A percentile compares a stretch with the other conserved stretches of the same genome.
Conservation (phyloP, 2,329 filamentous ascomycete genomes). For the Aspergillus sojae region DNA sequence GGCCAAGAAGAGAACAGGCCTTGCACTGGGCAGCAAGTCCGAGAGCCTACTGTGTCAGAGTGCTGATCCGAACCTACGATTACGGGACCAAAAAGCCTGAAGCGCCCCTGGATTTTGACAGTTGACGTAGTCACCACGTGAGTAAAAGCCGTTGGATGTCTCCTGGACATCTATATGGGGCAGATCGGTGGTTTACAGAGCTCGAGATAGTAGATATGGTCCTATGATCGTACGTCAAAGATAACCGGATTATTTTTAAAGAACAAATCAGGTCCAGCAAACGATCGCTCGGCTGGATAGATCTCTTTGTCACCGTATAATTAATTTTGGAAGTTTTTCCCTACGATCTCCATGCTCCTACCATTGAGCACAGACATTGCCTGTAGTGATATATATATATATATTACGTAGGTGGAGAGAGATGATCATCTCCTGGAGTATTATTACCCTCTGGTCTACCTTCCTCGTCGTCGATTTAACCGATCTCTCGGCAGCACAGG, state of each 20-base stretch:
- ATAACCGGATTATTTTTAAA: not conserved
- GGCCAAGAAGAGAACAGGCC: not conserved
- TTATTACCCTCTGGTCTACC: not conserved
- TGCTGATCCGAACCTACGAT: not conserved
- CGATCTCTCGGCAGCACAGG: not conserved
- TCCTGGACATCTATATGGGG: not conserved
- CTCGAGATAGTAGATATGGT: not conserved
- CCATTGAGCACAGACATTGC: not conserved
- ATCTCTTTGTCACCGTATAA: not conserved
- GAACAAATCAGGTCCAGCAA: too few species aligned
- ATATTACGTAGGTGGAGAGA: not conserved
- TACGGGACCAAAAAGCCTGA: not conserved
- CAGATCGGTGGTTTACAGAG: not conserved
- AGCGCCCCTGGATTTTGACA: not conserved
- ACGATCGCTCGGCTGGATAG: not conserved
- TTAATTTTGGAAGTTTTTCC: not conserved
- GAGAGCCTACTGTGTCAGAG: not conserved
- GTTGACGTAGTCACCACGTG: not conserved
- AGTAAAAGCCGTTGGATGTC: not conserved
- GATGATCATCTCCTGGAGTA: not conserved
- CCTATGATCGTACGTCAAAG: not conserved
- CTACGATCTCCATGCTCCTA: not conserved
- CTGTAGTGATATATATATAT: not conserved
- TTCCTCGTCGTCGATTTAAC: not conserved
- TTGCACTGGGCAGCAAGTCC: not conserved